Conservation (phyloP, 1,284 basidiomycete species). For the Xanthoconium separans region DNA sequence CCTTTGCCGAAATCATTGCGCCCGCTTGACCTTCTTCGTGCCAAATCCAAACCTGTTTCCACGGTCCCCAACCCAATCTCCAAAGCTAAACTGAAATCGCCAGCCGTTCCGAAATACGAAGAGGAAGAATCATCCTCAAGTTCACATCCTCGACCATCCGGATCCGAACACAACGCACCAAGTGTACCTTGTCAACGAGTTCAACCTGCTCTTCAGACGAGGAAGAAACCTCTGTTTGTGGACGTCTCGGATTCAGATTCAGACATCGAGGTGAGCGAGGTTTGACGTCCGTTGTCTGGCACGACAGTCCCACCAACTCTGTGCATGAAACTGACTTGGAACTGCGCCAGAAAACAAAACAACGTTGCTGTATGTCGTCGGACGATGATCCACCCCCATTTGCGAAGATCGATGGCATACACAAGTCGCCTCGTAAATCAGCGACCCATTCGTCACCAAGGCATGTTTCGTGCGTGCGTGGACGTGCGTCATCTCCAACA, state of each 20-base stretch:
- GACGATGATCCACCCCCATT: conserved; percentile 6
- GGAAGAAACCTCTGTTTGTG: conserved; percentile 22
- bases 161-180: neutral
- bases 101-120: conserved; percentile 6
- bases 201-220: neutral
- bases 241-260: conserved; percentile 28
- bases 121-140: conserved; percentile 13
- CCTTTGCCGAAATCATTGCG: conserved; percentile 21
- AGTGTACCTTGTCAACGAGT: neutral
- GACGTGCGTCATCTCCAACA: conserved; percentile 17
- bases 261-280: conserved; percentile 21
- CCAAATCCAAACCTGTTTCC: conserved; percentile 9
- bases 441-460: conserved; percentile 27
- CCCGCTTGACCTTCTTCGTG: conserved; percentile 29
- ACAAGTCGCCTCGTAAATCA: conserved; percentile 33
- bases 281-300: conserved; percentile 1
- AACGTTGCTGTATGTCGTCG: conserved; percentile 1
- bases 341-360: conserved; percentile 2
- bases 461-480: neutral
- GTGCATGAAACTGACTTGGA: neutral
- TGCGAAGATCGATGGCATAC: conserved; percentile 6
- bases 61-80: neutral
- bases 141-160: conserved; percentile 3
- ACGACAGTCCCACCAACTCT: conserved; percentile 12
- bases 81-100: neutral